Conservation (phyloP, 2,329 filamentous ascomycete genomes). For the Fusarium praegraminearum region DNA sequence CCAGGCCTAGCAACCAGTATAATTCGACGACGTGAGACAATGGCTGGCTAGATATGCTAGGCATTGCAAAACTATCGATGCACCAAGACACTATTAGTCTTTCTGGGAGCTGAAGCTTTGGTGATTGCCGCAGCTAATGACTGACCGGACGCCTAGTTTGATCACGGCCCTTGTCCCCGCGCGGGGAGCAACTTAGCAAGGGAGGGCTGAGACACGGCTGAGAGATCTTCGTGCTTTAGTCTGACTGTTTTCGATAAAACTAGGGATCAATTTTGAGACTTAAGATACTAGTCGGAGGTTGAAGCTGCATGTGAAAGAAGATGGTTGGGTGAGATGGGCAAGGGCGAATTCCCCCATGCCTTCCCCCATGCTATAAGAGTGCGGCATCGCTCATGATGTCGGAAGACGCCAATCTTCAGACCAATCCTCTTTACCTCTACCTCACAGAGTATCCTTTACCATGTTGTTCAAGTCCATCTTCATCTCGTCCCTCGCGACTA, state of each 20-base stretch:
- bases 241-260: not conserved
- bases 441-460: not conserved
- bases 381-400: accelerated
- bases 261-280: not conserved
- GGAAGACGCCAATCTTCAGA: accelerated
- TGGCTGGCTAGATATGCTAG: not conserved
- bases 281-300: not conserved
- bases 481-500: slow-evolving; percentile 5
- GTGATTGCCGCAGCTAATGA: slow-evolving; percentile 5
- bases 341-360: too few species aligned
- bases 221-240: not conserved
- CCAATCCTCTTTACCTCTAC: accelerated
- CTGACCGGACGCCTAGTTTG: not conserved
- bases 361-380: not conserved
- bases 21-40: not conserved
- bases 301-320: not conserved
- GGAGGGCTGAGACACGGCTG: not conserved
- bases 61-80: not conserved
- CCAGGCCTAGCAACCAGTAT: not conserved
- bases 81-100: not conserved
- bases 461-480: slow-evolving; percentile 23
- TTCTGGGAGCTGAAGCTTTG: not conserved
- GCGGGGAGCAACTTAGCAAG: not conserved
- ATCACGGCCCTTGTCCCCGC: not conserved
- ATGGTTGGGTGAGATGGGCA: not conserved